Conservation (phyloP, 1,284 basidiomycete genomes). For the Trichosporon sp. region DNA sequence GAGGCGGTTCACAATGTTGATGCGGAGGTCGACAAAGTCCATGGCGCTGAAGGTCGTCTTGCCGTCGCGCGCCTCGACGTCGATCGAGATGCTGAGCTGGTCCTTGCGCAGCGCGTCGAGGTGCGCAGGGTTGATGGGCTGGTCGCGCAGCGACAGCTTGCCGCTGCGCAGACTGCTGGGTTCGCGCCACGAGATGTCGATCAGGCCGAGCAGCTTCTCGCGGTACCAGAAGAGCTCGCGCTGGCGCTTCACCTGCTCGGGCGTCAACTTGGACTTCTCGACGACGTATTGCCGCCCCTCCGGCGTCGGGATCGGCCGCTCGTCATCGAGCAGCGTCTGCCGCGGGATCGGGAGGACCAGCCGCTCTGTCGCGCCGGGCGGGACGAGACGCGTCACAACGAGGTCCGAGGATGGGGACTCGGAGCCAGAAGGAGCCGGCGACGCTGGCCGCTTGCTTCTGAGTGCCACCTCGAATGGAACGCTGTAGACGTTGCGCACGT, state of each 20-base stretch:
- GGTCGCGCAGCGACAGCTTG: conserved; percentile 70
- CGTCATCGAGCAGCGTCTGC: conserved; percentile 59
- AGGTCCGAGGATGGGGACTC: conserved; percentile 23
- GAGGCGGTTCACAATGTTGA: conserved; percentile 58
- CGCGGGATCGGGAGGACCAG: conserved; percentile 73
- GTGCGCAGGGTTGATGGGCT: conserved; percentile 69
- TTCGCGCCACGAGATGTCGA: conserved; percentile 79
- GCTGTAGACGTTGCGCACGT: conserved; percentile 83
- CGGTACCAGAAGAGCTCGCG: conserved; percentile 90
- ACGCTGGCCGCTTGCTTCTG: conserved; percentile 47
- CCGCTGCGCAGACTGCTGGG: conserved; percentile 69
- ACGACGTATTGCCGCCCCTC: conserved; percentile 91
- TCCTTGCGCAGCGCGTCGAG: conserved; percentile 66
- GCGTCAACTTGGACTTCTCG: conserved; percentile 62
- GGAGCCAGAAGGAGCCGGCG: background rate
- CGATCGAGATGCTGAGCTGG: conserved; percentile 56
- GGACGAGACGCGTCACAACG: conserved; percentile 60
- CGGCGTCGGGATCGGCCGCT: conserved; percentile 71
- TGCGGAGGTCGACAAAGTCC: conserved; percentile 55
- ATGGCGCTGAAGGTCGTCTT: conserved; percentile 53
- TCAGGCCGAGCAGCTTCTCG: conserved; percentile 67
- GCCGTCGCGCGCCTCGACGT: conserved; percentile 38
- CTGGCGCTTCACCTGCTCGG: conserved; percentile 59
- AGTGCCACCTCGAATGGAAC: conserved; percentile 82
- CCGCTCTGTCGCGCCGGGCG: conserved; percentile 76